Percentiles rank a stretch among this genome's conserved stretches.
These are phyloP conservation scores for Aureobasidium leucospermi DNA, from an alignment of 2,329 filamentous ascomycete genomes.

Conservation along the genomic window DNA sequence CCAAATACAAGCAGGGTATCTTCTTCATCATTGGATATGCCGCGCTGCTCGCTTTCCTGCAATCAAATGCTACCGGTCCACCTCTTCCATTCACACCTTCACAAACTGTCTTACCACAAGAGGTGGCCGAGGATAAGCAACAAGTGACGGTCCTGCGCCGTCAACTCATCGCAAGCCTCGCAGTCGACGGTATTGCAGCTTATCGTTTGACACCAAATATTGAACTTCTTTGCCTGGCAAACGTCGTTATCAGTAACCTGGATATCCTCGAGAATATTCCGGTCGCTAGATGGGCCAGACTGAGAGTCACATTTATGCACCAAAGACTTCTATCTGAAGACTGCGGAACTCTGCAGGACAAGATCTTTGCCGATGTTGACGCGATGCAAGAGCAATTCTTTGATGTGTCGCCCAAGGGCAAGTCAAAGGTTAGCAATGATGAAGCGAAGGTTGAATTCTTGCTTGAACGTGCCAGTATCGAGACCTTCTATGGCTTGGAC, in stretches of 20 bases:
- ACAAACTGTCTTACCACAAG: slow-evolving; percentile 43
- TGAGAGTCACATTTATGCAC: slow-evolving; percentile 68
- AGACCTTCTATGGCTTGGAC: slow-evolving; percentile 78
- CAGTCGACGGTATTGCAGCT: slow-evolving; percentile 75
- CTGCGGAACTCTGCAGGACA: slow-evolving; percentile 51
- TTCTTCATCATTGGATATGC: slow-evolving; percentile 56
- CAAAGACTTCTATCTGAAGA: slow-evolving; percentile 60
- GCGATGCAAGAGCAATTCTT: slow-evolving; percentile 42
- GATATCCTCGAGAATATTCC: slow-evolving; percentile 38
- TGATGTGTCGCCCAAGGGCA: slow-evolving; percentile 24
- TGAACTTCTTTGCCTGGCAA: slow-evolving; percentile 74
- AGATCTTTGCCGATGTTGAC: slow-evolving; percentile 53
- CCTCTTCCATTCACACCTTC: slow-evolving; percentile 56
- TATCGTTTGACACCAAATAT: slow-evolving; percentile 79
- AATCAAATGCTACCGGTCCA: slow-evolving; percentile 82
- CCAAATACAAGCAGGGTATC: slow-evolving; percentile 34
- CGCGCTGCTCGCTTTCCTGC: slow-evolving; percentile 70
- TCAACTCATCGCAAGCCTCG: slow-evolving; percentile 60
- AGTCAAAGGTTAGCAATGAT: slow-evolving; percentile 12
- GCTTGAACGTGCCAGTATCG: slow-evolving; percentile 73
- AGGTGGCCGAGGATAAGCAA: slow-evolving; percentile 31
- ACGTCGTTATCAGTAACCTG: slow-evolving; percentile 48
- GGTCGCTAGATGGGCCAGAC: slow-evolving; percentile 52
- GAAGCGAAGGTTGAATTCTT: slow-evolving; percentile 60
- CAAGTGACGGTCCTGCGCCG: slow-evolving; percentile 41